These are phyloP conservation scores for Phytophthora ohioensis DNA, from an alignment of 352 stramenopile genomes.

Conservation along the genomic window DNA sequence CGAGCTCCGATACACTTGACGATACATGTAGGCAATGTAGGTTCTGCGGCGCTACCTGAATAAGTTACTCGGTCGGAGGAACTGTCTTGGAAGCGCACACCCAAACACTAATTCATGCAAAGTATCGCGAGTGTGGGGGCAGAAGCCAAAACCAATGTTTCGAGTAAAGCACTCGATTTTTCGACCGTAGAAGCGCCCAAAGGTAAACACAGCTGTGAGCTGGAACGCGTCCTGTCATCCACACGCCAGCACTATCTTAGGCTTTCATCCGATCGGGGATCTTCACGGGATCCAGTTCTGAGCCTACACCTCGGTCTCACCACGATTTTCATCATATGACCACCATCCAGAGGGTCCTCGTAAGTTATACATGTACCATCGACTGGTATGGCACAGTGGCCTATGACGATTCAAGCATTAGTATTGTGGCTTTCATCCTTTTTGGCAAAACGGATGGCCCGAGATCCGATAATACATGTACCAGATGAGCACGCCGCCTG, in stretches of 20 bases:
- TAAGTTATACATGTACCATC: too few species aligned
- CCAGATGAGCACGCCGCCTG: constrained; percentile 2
- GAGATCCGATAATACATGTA: not conserved
- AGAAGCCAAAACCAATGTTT: too few species aligned
- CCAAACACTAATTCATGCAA: too few species aligned
- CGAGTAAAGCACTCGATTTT: constrained; percentile 13
- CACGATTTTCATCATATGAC: constrained; percentile 27
- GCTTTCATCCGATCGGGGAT: constrained; percentile 6
- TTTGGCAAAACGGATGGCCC: too few species aligned
- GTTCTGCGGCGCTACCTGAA: too few species aligned
- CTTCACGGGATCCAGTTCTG: not conserved
- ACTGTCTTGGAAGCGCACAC: not conserved
- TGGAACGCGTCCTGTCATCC: constrained; percentile 1
- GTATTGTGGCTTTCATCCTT: too few species aligned
- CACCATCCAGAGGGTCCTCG: constrained; percentile 1
- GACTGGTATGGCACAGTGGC: too few species aligned
- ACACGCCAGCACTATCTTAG: constrained; percentile 1
- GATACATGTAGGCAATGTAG: too few species aligned
- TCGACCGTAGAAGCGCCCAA: constrained; percentile 18
- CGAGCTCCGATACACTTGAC: too few species aligned
- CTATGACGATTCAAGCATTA: too few species aligned
- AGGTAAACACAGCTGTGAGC: not conserved
- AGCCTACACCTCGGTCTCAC: constrained; percentile 7
- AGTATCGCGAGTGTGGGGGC: too few species aligned
- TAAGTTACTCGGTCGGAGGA: too few species aligned